Conservation (phyloP, 208 protist genomes). For the Acanthamoeba triangularis region DNA sequence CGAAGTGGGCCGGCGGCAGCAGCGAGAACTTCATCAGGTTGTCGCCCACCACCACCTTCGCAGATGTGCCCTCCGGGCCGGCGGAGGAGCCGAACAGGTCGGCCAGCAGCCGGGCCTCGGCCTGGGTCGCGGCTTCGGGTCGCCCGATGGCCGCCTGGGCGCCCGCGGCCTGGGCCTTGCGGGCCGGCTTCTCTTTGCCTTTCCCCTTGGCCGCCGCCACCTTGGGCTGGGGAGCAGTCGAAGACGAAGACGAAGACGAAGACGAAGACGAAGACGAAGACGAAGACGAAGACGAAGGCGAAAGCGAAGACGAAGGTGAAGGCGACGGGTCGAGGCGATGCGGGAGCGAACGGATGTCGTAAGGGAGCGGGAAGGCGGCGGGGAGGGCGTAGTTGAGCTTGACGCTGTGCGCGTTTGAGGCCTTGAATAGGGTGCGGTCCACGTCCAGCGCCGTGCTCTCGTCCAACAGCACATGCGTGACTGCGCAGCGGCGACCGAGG, state of each 20-base stretch:
- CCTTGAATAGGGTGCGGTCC: neutral
- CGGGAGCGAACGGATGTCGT: neutral
- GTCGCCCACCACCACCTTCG: neutral
- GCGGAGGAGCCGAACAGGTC: neutral
- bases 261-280: neutral
- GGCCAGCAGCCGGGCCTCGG: neutral
- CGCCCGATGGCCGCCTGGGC: neutral
- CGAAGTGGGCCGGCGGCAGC: neutral
- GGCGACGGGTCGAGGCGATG: neutral
- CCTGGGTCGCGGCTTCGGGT: neutral
- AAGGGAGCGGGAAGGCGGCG: neutral
- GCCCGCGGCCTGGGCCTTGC: neutral
- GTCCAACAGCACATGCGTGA: neutral
- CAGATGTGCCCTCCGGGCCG: neutral
- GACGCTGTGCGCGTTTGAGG: neutral
- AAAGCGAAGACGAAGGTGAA: neutral
- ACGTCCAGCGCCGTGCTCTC: neutral
- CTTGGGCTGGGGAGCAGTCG: no score
- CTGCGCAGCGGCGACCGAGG: neutral
- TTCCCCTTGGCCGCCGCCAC: neutral
- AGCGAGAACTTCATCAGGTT: constrained; percentile 2
- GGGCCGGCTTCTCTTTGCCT: neutral
- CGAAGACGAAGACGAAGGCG: no score
- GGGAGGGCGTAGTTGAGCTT: neutral
- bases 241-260: neutral